A percentile compares a stretch with the other conserved stretches of the same genome.
Evolutionary conservation across 2,329 filamentous ascomycete genomes (phyloP).

Genomic region (Rugonectria rugulosa): DNA sequence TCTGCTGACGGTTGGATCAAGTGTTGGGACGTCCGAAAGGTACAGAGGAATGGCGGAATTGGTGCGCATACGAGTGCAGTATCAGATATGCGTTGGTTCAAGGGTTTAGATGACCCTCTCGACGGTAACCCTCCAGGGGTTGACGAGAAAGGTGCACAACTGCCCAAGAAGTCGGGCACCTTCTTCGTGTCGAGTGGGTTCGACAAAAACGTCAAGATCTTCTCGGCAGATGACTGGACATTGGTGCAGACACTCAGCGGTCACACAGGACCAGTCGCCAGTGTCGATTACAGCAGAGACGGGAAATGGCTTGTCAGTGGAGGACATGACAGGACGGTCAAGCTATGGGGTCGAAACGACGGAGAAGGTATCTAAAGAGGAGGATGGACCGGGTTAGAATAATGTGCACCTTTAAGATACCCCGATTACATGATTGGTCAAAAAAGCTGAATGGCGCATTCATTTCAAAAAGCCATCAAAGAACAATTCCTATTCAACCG

Average conservation of each 20-base stretch:
- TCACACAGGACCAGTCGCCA: slow-evolving; percentile 91
- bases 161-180: slow-evolving; percentile 86
- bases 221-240: slow-evolving; percentile 96
- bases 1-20: slow-evolving; percentile 96
- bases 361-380: slow-evolving; percentile 57
- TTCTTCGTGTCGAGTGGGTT: slow-evolving; percentile 93
- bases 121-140: slow-evolving; percentile 66
- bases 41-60: slow-evolving; percentile 82
- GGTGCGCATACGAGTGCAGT: slow-evolving; percentile 92
- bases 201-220: slow-evolving; percentile 94
- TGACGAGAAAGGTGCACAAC: slow-evolving; percentile 69
- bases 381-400: slow-evolving; percentile 24
- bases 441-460: slow-evolving; percentile 22
- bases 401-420: slow-evolving; percentile 35
- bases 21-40: slow-evolving; percentile 95
- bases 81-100: slow-evolving; percentile 93
- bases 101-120: slow-evolving; percentile 79
- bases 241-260: slow-evolving; percentile 86
- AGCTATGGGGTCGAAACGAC: slow-evolving; percentile 92
- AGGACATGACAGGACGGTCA: slow-evolving; percentile 93
- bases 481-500: not conserved
- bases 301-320: slow-evolving; percentile 93
- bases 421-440: too few species aligned
- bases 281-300: slow-evolving; percentile 86
- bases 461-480: not conserved